These are phyloP conservation scores for Scenedesmus sp. DNA, from an alignment of 163 green algal species.

Conservation along the genomic window DNA sequence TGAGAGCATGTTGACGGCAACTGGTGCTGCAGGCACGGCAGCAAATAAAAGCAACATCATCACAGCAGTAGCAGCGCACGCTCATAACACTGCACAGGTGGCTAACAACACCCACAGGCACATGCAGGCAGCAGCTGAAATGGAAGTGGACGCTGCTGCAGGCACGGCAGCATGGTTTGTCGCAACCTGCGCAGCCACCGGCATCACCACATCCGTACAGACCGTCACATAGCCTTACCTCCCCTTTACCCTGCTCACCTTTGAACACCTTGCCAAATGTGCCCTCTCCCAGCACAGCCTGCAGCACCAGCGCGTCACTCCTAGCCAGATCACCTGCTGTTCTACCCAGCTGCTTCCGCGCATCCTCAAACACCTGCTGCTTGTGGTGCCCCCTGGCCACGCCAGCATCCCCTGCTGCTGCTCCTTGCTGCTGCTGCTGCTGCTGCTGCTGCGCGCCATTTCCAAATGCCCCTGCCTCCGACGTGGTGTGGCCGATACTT, in stretches of 20 bases:
- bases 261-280: slow-evolving; percentile 57
- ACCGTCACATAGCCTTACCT: too few species aligned
- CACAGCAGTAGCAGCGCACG: too few species aligned
- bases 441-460: slow-evolving; percentile 20
- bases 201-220: background rate
- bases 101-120: too few species aligned
- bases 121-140: too few species aligned
- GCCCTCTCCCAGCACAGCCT: slow-evolving; percentile 47
- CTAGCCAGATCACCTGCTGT: slow-evolving; percentile 27
- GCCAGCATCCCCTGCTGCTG: background rate
- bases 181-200: slow-evolving; percentile 72
- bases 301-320: slow-evolving; percentile 40
- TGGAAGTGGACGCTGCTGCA: background rate
- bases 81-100: too few species aligned
- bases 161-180: slow-evolving; percentile 64
- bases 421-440: background rate
- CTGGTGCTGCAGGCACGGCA: background rate
- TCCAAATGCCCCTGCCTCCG: background rate
- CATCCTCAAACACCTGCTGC: slow-evolving; percentile 54
- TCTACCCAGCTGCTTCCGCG: slow-evolving; percentile 1
- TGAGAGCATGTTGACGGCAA: background rate
- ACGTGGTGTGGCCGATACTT: background rate
- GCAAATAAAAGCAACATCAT: too few species aligned
- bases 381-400: slow-evolving; percentile 24
- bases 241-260: slow-evolving; percentile 18